These are phyloP conservation scores for Saccharomycopsis fermentans DNA, from an alignment of 805 yeast genomes.

Conservation along the genomic window DNA sequence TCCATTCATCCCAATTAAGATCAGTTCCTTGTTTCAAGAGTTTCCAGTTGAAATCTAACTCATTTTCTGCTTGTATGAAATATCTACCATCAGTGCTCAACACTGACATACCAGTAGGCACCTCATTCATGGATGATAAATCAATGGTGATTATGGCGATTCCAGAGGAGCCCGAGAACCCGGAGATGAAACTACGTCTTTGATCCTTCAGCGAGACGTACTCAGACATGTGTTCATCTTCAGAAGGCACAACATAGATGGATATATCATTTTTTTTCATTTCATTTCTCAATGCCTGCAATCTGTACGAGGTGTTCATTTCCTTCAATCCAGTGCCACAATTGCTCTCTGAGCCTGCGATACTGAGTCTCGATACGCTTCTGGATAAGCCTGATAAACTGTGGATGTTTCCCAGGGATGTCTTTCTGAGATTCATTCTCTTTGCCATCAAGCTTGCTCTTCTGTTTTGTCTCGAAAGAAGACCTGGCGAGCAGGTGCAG, in stretches of 20 bases:
- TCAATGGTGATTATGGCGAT: constrained; percentile 68
- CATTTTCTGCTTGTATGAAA: constrained; percentile 80
- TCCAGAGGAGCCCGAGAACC: constrained; percentile 92
- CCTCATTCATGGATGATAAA: constrained; percentile 31
- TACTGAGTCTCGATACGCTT: constrained; percentile 13
- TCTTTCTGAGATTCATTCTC: constrained; percentile 26
- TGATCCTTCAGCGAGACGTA: constrained; percentile 76
- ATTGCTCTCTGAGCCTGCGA: constrained; percentile 5
- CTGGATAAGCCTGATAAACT: constrained; percentile 5
- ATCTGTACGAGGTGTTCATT: constrained; percentile 48
- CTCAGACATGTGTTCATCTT: constrained; percentile 91
- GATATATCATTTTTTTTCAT: constrained; percentile 59
- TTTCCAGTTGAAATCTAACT: constrained; percentile 71
- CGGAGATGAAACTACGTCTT: constrained; percentile 73
- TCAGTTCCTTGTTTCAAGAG: constrained; percentile 69
- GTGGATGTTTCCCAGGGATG: constrained; percentile 19
- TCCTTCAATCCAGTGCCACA: constrained; percentile 25
- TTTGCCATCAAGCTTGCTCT: constrained; percentile 45
- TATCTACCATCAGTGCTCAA: constrained; percentile 92
- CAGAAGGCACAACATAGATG: constrained; percentile 73
- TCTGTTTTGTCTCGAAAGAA: constrained; percentile 55
- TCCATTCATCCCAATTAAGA: constrained; percentile 76
- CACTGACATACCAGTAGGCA: constrained; percentile 56
- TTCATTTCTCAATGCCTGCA: constrained; percentile 46
- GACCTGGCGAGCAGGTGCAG: constrained; percentile 81